phyloP scores from a whole-genome alignment of 352 stramenopile species.

The Phytophthora parvispora region DNA sequence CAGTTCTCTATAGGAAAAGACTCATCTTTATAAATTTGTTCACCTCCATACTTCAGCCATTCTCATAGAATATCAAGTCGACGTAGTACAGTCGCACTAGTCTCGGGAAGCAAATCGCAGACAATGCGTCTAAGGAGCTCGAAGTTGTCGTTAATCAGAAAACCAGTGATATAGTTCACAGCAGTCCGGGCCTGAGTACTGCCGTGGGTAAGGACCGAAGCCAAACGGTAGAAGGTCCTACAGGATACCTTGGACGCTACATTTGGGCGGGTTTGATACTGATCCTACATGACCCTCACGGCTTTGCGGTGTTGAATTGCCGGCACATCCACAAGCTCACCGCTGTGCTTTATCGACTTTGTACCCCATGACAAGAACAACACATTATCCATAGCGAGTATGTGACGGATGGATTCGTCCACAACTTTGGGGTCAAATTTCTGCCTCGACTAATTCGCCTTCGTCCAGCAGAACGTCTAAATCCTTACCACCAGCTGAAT shows the following conservation, averaged over 20 bases:
- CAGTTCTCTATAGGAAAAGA: background rate
- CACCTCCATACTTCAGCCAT: constrained; percentile 18
- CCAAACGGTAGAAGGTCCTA: constrained; percentile 20
- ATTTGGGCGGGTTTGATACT: too few species aligned
- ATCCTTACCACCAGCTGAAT: too few species aligned
- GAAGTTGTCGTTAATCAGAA: constrained; percentile 41
- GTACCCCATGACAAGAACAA: constrained; percentile 29
- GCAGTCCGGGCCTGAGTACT: constrained; percentile 9
- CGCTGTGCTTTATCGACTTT: constrained; percentile 13
- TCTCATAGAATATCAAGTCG: background rate
- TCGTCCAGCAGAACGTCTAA: too few species aligned
- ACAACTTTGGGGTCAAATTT: too few species aligned
- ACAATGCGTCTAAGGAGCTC: constrained; percentile 15
- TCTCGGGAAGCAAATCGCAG: background rate
- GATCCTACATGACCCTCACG: background rate
- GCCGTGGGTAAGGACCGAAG: constrained; percentile 10
- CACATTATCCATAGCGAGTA: constrained; percentile 11
- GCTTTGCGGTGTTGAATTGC: constrained; percentile 13
- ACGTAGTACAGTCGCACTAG: background rate
- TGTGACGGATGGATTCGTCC: too few species aligned
- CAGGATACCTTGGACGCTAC: background rate
- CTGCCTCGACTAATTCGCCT: too few species aligned
- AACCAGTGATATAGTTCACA: constrained; percentile 35
- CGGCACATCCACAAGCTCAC: background rate
- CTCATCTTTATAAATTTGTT: background rate